A percentile compares a stretch with the other conserved stretches of the same genome.
Conservation (phyloP, 31 red algal species). For the Bonnemaisonia californica region DNA sequence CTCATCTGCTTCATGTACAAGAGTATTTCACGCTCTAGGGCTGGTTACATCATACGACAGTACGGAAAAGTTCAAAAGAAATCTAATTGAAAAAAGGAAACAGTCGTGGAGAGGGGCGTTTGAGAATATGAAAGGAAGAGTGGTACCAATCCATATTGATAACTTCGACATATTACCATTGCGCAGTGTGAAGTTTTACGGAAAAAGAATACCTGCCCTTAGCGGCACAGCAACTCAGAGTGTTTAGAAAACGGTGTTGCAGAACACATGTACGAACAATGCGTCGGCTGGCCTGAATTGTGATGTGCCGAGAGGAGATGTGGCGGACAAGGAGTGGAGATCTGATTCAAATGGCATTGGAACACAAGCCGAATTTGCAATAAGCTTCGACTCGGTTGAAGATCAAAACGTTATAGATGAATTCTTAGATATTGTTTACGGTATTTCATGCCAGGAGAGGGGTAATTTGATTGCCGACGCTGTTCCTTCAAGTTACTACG, state of each 20-base stretch:
- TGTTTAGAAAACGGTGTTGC: constrained; percentile 7
- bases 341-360: neutral
- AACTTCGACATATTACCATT: constrained; percentile 14
- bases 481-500: neutral
- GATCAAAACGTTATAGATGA: neutral
- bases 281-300: no score
- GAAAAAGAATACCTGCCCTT: constrained; percentile 7
- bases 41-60: constrained; percentile 5
- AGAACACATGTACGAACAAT: neutral
- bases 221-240: constrained; percentile 28
- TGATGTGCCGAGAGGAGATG: neutral
- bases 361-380: neutral
- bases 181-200: constrained; percentile 17
- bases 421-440: constrained; percentile 4
- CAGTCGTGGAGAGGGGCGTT: neutral
- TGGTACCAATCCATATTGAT: constrained; percentile 14
- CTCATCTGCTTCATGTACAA: constrained; percentile 4
- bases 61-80: neutral
- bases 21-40: constrained; percentile 15
- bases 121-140: neutral
- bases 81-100: constrained; percentile 7
- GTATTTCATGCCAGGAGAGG: no score
- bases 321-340: neutral
- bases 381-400: neutral
- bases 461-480: neutral